A percentile compares a stretch with the other conserved stretches of the same genome.
phyloP scores from a whole-genome alignment of 306 rosid species.

The Rosa lucieae region DNA sequence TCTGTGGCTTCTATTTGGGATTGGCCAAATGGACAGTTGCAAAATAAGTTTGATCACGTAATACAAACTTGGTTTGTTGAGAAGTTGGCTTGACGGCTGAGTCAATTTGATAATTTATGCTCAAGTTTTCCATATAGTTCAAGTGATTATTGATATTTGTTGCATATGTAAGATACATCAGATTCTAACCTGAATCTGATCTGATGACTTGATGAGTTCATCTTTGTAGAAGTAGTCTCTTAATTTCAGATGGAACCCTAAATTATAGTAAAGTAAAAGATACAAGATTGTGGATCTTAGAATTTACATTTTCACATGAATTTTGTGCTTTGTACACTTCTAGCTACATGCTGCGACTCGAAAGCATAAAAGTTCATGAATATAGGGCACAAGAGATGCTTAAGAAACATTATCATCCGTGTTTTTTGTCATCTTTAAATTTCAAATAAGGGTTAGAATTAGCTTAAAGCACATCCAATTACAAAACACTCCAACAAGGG shows the following conservation, averaged over 20 bases:
- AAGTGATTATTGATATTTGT: not conserved
- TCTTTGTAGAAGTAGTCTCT: not conserved
- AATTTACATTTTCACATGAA: no score
- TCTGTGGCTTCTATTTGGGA: not conserved
- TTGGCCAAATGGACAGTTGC: conserved; percentile 1
- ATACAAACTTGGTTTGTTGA: not conserved
- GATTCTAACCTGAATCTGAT: not conserved
- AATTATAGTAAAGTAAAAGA: no score
- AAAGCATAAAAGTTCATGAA: no score
- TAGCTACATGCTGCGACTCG: no score
- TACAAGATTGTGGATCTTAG: not conserved
- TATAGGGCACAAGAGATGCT: no score
- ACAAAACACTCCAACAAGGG: no score
- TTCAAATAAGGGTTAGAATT: no score
- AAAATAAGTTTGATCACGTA: not conserved
- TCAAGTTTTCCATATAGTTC: not conserved
- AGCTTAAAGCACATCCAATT: no score
- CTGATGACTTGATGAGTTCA: not conserved
- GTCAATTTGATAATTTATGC: not conserved
- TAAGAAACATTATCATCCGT: no score
- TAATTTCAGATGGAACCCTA: no score
- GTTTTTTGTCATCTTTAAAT: no score
- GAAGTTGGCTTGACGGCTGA: conserved; percentile 4
- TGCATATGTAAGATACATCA: not conserved
- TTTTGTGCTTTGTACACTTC: not conserved